Evolutionary conservation across 1,139 yeast genomes (phyloP), one percentile per base, ranked within the genome.

Genomic region (Candida labiduridarum): DNA sequence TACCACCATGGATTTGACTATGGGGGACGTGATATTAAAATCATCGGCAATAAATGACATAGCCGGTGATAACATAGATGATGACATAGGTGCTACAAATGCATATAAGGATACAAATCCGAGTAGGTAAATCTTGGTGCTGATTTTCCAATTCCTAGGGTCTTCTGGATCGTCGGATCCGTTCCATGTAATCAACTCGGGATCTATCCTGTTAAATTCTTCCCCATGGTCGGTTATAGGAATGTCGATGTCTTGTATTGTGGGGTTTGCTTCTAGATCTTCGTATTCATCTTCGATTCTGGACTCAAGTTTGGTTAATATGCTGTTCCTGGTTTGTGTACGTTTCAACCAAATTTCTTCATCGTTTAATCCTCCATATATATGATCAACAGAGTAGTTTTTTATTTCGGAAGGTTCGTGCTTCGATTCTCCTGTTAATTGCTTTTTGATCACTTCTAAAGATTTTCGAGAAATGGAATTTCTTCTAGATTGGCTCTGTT

Each of bases 11-110:
- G 79, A 65, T 27, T 64, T 54, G 2, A 74, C 57, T 18, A 67
- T 66, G 4, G 60, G 54, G 2, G 71, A 66, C 0, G 62, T 59
- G 44, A 76, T 72, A 44, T 62, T 56, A 55, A 76, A 75, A 12
- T 73, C 76, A 1, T 48, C 43, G 8, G 71, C 58, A 12, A 76
- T 68, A 29, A 70, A 69, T 9, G 67, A 48, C 60, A 74, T 65
- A 0, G 80, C 80, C 0, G 80, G 80, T 4, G 79, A 72, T 25
- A 72, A 65, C 62, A 76, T 76, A 8, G 78, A 72, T 14, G 79
- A 74, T 2, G 78, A 71, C 75, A 76, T 73, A 5, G 80, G 80
- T 8, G 79, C 73, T 15, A 75, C 74, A 48, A 76, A 64, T 1
- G 79, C 74, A 55, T 74, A 76, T 16, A 74, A 51, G 0, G 79